Percentiles rank a stretch among this genome's conserved stretches.
Conservation (phyloP, 164 flowering plant genomes). For the Piper longum region DNA sequence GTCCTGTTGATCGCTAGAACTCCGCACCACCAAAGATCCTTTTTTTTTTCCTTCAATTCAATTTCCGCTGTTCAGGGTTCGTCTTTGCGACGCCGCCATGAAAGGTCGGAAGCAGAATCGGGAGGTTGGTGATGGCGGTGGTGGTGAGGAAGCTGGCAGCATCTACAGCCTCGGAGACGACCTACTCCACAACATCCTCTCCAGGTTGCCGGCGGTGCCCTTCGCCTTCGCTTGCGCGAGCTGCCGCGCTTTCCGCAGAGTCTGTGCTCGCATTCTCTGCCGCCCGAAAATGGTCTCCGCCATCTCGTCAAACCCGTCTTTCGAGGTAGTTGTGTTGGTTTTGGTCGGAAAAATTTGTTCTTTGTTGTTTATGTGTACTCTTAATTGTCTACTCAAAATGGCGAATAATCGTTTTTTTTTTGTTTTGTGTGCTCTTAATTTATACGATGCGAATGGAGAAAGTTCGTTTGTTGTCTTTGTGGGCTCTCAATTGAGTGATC, state of each 20-base stretch:
- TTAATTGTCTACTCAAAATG: too few species aligned
- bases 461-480: too few species aligned
- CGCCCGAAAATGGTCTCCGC: constrained; percentile 58
- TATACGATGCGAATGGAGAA: too few species aligned
- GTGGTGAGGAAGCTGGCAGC: constrained; percentile 4
- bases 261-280: constrained; percentile 30
- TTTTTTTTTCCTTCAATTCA: too few species aligned
- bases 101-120: constrained; percentile 1
- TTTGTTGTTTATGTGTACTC: too few species aligned
- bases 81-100: not conserved
- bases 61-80: too few species aligned
- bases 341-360: too few species aligned
- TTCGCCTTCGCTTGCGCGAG: constrained; percentile 49
- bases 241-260: constrained; percentile 33
- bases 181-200: constrained; percentile 31
- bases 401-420: too few species aligned
- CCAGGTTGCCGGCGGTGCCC: constrained; percentile 40
- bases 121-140: not conserved
- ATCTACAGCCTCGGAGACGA: constrained; percentile 22
- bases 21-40: too few species aligned
- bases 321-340: constrained; percentile 11
- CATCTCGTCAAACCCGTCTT: constrained; percentile 23
- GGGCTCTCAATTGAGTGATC: too few species aligned
- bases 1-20: too few species aligned
- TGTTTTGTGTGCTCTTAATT: too few species aligned